phyloP scores from a whole-genome alignment of 306 rosid genomes.

The Delonix regia region DNA sequence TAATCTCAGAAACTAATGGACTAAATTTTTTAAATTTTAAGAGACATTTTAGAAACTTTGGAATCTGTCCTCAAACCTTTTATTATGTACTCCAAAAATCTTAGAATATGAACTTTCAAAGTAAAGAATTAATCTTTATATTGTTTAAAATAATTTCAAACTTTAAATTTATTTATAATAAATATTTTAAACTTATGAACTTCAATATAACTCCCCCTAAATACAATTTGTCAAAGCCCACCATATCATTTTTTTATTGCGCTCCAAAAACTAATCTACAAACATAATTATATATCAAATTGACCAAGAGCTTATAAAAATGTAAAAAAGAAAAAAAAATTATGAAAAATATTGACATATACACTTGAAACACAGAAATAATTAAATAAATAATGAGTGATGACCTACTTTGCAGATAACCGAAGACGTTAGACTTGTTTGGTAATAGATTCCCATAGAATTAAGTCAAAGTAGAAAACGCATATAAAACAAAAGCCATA shows the following conservation, averaged over 20 bases:
- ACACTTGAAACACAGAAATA: background rate
- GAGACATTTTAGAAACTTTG: too few relatives aligned
- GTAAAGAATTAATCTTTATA: too few relatives aligned
- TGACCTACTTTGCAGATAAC: slow-evolving; percentile 31
- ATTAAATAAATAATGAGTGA: background rate
- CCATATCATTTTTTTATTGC: background rate
- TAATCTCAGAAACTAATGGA: too few relatives aligned
- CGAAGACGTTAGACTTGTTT: slow-evolving; percentile 32
- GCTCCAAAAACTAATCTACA: background rate
- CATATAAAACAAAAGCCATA: slow-evolving; percentile 48
- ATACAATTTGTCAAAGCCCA: background rate
- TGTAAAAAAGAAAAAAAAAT: background rate
- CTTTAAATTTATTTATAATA: too few relatives aligned
- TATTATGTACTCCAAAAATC: too few relatives aligned
- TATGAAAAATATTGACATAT: background rate
- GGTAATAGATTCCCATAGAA: background rate
- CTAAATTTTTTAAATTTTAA: too few relatives aligned
- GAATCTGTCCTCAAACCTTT: too few relatives aligned
- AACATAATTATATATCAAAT: background rate
- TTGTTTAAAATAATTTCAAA: too few relatives aligned
- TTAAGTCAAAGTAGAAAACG: slow-evolving; percentile 64
- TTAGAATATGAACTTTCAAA: too few relatives aligned
- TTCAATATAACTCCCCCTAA: too few relatives aligned
- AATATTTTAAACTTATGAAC: too few relatives aligned
- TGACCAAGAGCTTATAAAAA: background rate